Evolutionary conservation across 768 basidiomycete genomes (phyloP).

Genomic region (Pleurotus tuber-regium): DNA sequence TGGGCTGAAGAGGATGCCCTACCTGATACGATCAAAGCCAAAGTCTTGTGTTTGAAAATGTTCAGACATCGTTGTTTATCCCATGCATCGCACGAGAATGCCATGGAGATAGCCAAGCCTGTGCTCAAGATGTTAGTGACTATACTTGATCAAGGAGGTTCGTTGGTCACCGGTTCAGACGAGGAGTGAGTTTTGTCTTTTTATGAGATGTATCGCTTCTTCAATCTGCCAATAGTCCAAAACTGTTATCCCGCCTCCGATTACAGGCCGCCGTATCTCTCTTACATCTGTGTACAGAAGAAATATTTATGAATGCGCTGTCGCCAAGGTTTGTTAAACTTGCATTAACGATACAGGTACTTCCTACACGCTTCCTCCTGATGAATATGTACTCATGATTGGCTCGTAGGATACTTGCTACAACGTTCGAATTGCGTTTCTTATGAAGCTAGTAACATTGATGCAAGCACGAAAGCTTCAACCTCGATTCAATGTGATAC

Average conservation of each 20-base stretch:
- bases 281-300: constrained; percentile 68
- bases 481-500: constrained; percentile 75
- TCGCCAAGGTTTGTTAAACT: constrained; percentile 62
- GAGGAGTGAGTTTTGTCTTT: constrained; percentile 35
- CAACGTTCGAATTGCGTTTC: constrained; percentile 76
- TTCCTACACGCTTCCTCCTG: neutral
- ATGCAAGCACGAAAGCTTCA: constrained; percentile 65
- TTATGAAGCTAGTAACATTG: constrained; percentile 69
- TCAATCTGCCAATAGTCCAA: constrained; percentile 37
- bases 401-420: constrained; percentile 91
- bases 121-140: constrained; percentile 74
- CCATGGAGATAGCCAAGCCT: constrained; percentile 68
- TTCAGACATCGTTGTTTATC: constrained; percentile 79
- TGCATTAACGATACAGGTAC: constrained; percentile 75
- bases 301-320: constrained; percentile 56
- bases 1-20: constrained; percentile 76
- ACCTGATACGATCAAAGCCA: constrained; percentile 57
- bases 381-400: constrained; percentile 1
- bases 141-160: constrained; percentile 68
- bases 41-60: constrained; percentile 76
- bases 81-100: constrained; percentile 54
- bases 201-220: neutral
- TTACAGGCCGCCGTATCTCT: constrained; percentile 80
- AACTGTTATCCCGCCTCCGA: constrained; percentile 74
- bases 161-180: constrained; percentile 41